Base-by-base conservation (phyloP, 2,329 filamentous ascomycete species). In the Arthroderma sp. region DNA sequence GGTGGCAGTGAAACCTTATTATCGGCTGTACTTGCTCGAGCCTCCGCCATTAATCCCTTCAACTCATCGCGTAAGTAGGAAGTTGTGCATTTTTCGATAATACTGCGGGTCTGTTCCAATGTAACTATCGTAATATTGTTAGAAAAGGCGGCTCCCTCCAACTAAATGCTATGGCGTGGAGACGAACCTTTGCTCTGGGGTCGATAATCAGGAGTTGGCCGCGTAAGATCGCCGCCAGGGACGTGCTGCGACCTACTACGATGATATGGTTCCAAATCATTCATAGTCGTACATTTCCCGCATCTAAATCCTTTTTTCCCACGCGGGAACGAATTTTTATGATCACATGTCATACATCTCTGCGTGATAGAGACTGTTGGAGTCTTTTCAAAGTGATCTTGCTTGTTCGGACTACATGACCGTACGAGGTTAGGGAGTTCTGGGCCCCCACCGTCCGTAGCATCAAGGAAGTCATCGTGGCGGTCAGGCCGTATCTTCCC, bases 301-400 rank as follows among this genome's bases (percentile, higher is more conserved):
- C 87, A 94, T 53, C 85, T 76, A 62, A 91, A 94, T 33, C 81
- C 75, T 32, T 75, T 75, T 49, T 87, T 65, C 43, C 81, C 76
- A 49, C 73, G 76, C 1, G 85, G 85, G 81, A 86, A 94, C 46
- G 82, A 75, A 51, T 93, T 81, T 45, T 80, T 76, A 44, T 82
- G 83, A 55, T 81, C 83, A 61, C 87, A 94, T 31, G 86, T 88
- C 76, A 89, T 87, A 60, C 87, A 94, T 54, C 77, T 80, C 22
- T 85, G 83, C 30, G 77, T 80, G 29, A 72, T 69, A 55, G 81
- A 76, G 52, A 85, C 77, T 52, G 72, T 77, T 51, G 70, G 68
- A 15, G 66, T 58, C n/a, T 63, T 60, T 44, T 57, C 50, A 34
- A 55, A 55, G 27, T 50, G 40, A 43, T 47, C 39, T 44, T 57